Base-by-base conservation (phyloP, 371 early-diverging fungal species). In the Nosema muscidifuracis region DNA sequence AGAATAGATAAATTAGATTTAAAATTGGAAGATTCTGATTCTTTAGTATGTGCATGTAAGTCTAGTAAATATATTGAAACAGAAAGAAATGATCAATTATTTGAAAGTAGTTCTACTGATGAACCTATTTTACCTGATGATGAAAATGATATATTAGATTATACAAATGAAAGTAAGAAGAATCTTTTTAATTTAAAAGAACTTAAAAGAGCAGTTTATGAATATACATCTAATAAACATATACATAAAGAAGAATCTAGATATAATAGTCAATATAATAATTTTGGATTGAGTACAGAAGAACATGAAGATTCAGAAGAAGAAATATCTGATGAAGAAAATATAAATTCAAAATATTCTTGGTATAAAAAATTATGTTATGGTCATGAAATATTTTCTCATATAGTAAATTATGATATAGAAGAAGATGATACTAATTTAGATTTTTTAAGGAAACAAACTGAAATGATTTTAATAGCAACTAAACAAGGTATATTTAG, bases 401-500 rank as follows among this genome's bases (percentile, higher is more conserved):
- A 51, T 22, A 30, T 43, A 9, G 24, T 67, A 20, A 24, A 38
- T 30, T 9, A 56, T 10, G 30, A 55, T 4, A 40, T 44, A 20
- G 15, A 43, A 26, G 58, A 53, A 10, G 31, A 30, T 13, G 56
- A 1, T n/a, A 16, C n/a, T 20, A 31, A 67, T 57, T 12, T 31
- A 2, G 56, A 67, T 4, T 55, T 57, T 57, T 24, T 28, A 34
- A 43, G 24, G 22, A 44, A 58, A 9, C 63, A 70, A 18, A 31
- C 36, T n/a, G 42, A 38, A 16, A 72, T 73, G 68, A 34, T 61
- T 16, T 34, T 80, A 31, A 60, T 63, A 60, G 47, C 74, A 36
- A 67, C 72, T n/a, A 42, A 67, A 15, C n/a, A 65, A 22, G 80
- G 80, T 2, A 65, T 77, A 31, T 77, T 65, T 53, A 42, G 60